A percentile compares a stretch with the other conserved stretches of the same genome.
These are phyloP conservation scores for Platismatia glauca DNA, from an alignment of 495 filamentous ascomycete genomes.

Conservation along the genomic window DNA sequence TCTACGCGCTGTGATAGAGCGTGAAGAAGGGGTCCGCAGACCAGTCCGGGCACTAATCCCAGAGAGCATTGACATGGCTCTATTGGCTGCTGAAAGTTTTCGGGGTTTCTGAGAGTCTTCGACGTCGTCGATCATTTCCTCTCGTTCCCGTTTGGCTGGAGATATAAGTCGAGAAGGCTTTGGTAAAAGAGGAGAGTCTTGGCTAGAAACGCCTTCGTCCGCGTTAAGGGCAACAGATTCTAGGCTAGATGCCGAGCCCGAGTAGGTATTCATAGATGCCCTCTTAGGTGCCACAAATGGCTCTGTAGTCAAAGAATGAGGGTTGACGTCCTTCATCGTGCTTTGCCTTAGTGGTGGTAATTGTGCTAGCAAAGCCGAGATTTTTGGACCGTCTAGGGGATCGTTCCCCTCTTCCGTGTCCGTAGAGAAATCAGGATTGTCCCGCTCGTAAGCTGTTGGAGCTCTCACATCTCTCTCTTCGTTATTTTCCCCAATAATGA, in stretches of 20 bases:
- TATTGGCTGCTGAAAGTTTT: conserved; percentile 10
- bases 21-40: conserved; percentile 6
- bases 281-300: neutral
- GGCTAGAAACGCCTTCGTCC: neutral
- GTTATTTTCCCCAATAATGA: neutral
- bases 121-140: neutral
- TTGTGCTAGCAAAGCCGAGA: conserved; percentile 6
- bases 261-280: neutral
- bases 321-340: neutral
- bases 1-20: conserved; percentile 3
- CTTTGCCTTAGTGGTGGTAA: neutral
- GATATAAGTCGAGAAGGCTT: neutral
- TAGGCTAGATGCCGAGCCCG: conserved; percentile 10
- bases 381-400: neutral
- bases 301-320: neutral
- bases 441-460: neutral
- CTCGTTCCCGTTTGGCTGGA: neutral
- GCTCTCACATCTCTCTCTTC: neutral
- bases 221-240: conserved; percentile 4
- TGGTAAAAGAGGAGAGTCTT: conserved; percentile 14
- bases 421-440: neutral
- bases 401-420: neutral
- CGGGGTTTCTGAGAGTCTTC: neutral
- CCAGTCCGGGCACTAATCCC: conserved; percentile 15
- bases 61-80: conserved; percentile 21